Percentiles rank a stretch among this genome's conserved stretches.
These are phyloP conservation scores for Dioscorea dumetorum DNA, from an alignment of 106 monocot species.

Conservation along the genomic window DNA sequence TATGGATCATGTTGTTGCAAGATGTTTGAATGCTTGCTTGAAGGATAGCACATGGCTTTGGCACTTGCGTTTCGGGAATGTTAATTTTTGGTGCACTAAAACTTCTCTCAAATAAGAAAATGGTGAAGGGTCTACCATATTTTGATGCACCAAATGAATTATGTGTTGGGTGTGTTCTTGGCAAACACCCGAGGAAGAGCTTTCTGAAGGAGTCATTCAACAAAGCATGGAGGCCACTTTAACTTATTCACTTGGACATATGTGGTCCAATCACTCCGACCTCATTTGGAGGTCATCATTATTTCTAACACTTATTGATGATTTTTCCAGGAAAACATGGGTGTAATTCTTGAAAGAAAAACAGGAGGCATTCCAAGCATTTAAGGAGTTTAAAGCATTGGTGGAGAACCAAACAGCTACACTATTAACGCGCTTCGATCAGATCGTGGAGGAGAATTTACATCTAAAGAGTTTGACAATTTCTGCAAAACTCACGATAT, in stretches of 20 bases:
- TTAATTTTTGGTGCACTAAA: conserved; percentile 5
- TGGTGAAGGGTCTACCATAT: conserved; percentile 7
- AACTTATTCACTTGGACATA: not conserved
- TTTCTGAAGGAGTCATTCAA: conserved; percentile 3
- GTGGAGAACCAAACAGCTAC: no score
- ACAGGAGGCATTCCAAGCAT: no score
- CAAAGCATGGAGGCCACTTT: not conserved
- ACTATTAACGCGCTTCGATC: not conserved
- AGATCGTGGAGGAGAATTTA: not conserved
- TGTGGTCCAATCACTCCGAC: no score
- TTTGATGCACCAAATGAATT: not conserved
- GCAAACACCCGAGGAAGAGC: conserved; percentile 1
- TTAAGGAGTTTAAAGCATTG: no score
- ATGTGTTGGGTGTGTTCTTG: conserved; percentile 2
- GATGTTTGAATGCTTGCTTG: not conserved
- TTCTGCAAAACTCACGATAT: not conserved
- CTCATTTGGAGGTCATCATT: no score
- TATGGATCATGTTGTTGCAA: no score
- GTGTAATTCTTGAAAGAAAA: no score
- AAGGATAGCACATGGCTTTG: conserved; percentile 1
- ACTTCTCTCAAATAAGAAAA: conserved; percentile 4
- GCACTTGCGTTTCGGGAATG: conserved; percentile 2
- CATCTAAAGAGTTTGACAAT: not conserved
- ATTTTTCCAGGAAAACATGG: no score
- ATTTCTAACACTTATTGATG: no score